A percentile compares a stretch with the other conserved stretches of the same genome.
Conservation (phyloP, 129 eudicot genomes). For the Pittosporum tobira region DNA sequence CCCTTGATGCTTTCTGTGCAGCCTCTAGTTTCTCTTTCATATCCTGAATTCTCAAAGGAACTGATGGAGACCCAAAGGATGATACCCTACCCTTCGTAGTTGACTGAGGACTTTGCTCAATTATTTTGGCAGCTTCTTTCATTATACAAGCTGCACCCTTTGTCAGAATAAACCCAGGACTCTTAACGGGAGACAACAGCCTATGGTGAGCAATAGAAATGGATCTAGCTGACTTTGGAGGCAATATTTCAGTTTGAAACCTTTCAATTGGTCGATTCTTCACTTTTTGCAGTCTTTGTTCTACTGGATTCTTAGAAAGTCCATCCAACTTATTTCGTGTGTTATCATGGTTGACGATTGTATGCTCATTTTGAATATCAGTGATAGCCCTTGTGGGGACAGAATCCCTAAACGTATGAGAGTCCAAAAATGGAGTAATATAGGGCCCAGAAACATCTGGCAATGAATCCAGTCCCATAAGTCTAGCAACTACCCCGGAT, state of each 20-base stretch:
- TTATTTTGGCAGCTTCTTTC: conserved; percentile 82
- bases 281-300: conserved; percentile 49
- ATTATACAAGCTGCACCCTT: conserved; percentile 65
- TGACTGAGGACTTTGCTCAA: conserved; percentile 66
- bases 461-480: conserved; percentile 90
- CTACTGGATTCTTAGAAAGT: conserved; percentile 51
- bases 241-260: conserved; percentile 80
- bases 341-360: conserved; percentile 32
- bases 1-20: conserved; percentile 38
- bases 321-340: conserved; percentile 66
- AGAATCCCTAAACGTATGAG: conserved; percentile 53
- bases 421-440: conserved; percentile 33
- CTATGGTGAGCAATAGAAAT: conserved; percentile 63
- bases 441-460: conserved; percentile 52
- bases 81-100: conserved; percentile 32
- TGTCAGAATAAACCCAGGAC: conserved; percentile 83
- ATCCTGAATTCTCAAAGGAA: conserved; percentile 53
- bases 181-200: conserved; percentile 85
- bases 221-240: conserved; percentile 83
- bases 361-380: conserved; percentile 35
- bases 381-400: conserved; percentile 27
- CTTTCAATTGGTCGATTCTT: conserved; percentile 73
- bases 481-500: conserved; percentile 98
- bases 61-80: conserved; percentile 47
- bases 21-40: conserved; percentile 70